Base-by-base conservation (phyloP, 495 filamentous ascomycete species). In the Hyaloscypha finlandica region DNA sequence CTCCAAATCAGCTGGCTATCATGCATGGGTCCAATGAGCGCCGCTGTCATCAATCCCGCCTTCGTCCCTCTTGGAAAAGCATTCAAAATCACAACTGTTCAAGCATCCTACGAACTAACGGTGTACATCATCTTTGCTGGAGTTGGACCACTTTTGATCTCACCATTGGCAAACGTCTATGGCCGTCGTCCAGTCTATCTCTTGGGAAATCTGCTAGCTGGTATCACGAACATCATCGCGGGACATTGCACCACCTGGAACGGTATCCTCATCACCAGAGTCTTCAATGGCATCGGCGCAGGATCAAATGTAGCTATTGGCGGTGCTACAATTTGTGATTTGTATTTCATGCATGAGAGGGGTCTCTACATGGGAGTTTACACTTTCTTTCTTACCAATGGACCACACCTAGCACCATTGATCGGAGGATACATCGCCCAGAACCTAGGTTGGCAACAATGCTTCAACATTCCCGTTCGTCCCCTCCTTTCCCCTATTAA, bases 311-410 rank as follows among this genome's bases (percentile, higher is more conserved):
- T 78, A 58, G 78, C 74, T 6, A 57, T 81, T 12, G 79, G 79
- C 2, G 77, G 73, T 35, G 78, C 76, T 45, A 77, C 77, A 14
- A 76, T 81, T 35, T 76, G 76, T 61, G 79, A 81, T 56, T 58
- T 81, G 54, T 81, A 75, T 65, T 80, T 79, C 55, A 67, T 76
- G 45, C 78, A 80, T 57, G 77, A 81, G 66, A 66, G 78, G 16
- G 79, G 79, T n/a, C 64, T 73, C 54, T 74, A 74, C 62, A 81
- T 79, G 77, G 77, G 79, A 20, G 52, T 79, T 48, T 81, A 76
- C 58, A 79, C 76, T 70, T 74, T 74, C 63, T 78, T 78, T 63
- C 72, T 81, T 29, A 69, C 72, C 6, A 77, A 76, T 30, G 79
- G 78, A 3, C 75, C 78, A 59, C 76, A 77, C 32, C 33, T 80